These are phyloP conservation scores for Verticillium klebahnii DNA, from an alignment of 2,329 filamentous ascomycete genomes.

Conservation along the genomic window DNA sequence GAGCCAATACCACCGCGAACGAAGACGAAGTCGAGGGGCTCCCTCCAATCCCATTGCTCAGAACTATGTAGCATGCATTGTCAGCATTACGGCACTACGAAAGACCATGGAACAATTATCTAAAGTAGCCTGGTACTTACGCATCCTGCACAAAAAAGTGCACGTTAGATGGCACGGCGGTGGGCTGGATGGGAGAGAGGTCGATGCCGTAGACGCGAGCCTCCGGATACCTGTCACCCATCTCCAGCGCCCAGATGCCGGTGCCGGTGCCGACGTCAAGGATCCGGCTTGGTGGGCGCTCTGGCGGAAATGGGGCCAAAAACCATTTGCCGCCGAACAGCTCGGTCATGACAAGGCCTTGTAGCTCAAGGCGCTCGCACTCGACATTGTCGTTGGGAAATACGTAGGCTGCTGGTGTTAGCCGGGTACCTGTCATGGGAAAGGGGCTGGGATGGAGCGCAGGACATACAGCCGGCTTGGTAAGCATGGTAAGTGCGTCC, in stretches of 20 bases:
- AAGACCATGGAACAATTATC: neutral
- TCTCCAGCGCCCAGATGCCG: conserved; percentile 61
- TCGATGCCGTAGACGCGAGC: conserved; percentile 59
- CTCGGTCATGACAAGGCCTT: conserved; percentile 30
- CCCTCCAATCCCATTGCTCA: conserved; percentile 47
- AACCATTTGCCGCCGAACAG: conserved; percentile 34
- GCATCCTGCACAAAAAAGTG: conserved; percentile 68
- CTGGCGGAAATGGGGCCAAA: conserved; percentile 35
- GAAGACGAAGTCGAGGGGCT: conserved; percentile 53
- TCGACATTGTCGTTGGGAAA: conserved; percentile 41
- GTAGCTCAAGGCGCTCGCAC: conserved; percentile 34
- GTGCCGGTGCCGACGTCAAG: conserved; percentile 41
- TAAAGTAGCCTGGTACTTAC: conserved; percentile 22
- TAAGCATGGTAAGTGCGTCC: conserved; percentile 45
- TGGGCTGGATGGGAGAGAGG: conserved; percentile 63
- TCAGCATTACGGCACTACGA: neutral
- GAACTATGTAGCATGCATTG: conserved; percentile 23
- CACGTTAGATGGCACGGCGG: conserved; percentile 65
- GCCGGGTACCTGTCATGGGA: neutral
- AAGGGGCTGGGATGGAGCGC: neutral
- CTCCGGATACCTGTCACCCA: conserved; percentile 58
- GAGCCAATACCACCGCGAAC: conserved; percentile 44
- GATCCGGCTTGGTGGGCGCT: conserved; percentile 28
- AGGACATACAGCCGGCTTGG: conserved; percentile 37
- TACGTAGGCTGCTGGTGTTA: conserved; percentile 31